Base-by-base conservation (phyloP, 2,329 filamentous ascomycete genomes). In the Nigrospora osmanthi region DNA sequence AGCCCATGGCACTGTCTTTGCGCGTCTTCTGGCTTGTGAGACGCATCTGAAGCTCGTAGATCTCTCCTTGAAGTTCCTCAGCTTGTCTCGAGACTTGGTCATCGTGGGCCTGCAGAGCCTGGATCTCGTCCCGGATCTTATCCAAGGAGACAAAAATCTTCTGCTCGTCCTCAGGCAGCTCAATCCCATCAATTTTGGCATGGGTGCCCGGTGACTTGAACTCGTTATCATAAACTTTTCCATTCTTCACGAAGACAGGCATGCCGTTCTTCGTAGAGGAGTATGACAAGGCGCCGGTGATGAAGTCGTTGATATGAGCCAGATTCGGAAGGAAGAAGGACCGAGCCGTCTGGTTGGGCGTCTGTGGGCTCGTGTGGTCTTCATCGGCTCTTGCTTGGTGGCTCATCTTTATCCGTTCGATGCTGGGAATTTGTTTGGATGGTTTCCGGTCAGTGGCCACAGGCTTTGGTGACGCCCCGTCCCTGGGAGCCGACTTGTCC, bases 81-180 rank as follows among this genome's bases (percentile, higher is more conserved):
- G 76, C 75, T 54, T 78, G 75, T 41, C 70, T 69, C 42, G 78
- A 72, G 11, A 79, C 67, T 50, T 75, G 67, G 41, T 76, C 74
- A 47, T 79, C 73, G 49, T 78, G 75, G 35, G 77, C 72, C 47
- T 77, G 74, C 35, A 80, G 65, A 47, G 71, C 72, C 42, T 74
- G 59, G 37, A 78, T 75, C 55, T 80, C 75, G 36, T 77, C 71
- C 35, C 75, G 72, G 63, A 80, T 76, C 71, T 78, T 78, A 72
- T 79, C 76, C 67, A 79, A 69, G 10, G 76, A 80, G 35, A 80
- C 75, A 49, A 79, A 78, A 30, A 79, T 78, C 51, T 73, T 70
- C 57, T 77, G 70, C 52, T 79, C 76, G 37, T 77, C 75, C 45
- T 73, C 65, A 3, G 74, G 70, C 10, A 79, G 61, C 40, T 69